phyloP scores from a whole-genome alignment of 179 eudicot species.

The Drosera spatulata region DNA sequence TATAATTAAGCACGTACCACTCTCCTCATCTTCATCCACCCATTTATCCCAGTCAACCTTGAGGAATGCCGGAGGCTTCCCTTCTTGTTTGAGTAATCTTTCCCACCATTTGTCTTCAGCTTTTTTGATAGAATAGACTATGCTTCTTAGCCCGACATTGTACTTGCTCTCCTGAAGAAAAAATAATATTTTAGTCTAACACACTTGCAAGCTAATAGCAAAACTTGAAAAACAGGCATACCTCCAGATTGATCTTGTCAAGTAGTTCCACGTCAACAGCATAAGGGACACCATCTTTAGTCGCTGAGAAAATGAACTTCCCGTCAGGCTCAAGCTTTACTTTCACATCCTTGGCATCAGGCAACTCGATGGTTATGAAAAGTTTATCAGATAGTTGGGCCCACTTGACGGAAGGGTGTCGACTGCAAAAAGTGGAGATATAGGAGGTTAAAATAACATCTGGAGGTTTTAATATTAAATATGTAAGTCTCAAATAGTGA shows the following conservation, averaged over 20 bases:
- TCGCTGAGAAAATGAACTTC: conserved; percentile 51
- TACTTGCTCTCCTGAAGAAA: conserved; percentile 57
- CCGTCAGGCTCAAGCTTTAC: conserved; percentile 71
- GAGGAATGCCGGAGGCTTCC: conserved; percentile 51
- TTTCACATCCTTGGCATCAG: conserved; percentile 71
- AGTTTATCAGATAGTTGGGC: conserved; percentile 60
- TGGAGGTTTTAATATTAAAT: no score
- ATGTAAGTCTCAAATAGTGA: no score
- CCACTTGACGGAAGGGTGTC: conserved; percentile 75
- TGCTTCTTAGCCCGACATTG: conserved; percentile 42
- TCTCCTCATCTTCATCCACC: conserved; percentile 74
- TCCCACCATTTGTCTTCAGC: conserved; percentile 76
- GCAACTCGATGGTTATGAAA: conserved; percentile 55
- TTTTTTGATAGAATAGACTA: conserved; percentile 44
- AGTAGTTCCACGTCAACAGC: conserved; percentile 49
- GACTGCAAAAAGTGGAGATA: conserved; percentile 21
- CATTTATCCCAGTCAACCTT: conserved; percentile 86
- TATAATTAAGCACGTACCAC: conserved; percentile 25
- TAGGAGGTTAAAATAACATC: no score
- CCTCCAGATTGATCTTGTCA: conserved; percentile 60
- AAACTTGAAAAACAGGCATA: conserved; percentile 2
- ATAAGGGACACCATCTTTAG: conserved; percentile 40
- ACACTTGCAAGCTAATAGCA: neutral
- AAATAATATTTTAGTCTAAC: neutral
- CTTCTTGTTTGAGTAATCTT: conserved; percentile 54